Evolutionary conservation across 257 asterid genomes (phyloP), one percentile per base, ranked within the genome.

Genomic region (Solanum lycopersicoides): DNA sequence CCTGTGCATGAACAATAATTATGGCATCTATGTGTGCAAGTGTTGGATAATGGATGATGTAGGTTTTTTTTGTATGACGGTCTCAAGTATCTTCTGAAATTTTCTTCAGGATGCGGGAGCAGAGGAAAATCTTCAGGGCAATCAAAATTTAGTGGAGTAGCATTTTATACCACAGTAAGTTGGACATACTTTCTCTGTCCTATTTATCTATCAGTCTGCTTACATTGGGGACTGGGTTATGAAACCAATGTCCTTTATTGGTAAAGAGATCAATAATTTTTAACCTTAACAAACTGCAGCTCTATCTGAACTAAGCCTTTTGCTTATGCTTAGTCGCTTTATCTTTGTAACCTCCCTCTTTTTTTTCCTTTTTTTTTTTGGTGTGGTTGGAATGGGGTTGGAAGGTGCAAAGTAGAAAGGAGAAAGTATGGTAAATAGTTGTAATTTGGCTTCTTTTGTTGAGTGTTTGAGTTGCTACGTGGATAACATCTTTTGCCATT

Each of bases 91-190:
- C 30, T 34, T 73, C 84, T 73, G 18, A 71, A 28, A 75, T 88
- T 86, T 91, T 68, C 39, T 83, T 74, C 90, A 94, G 95, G 98
- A 90, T 47, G 89, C 75, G 93, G 91, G 47, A 91, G 89, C 77
- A 89, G 90, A 92, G 97, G 93, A 74, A 95, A 92, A 89, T 82
- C 91, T 44, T 69, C 93, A 15, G 95, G 95, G 71, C 91, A 90
- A 86, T 88, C 95, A 23, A 94, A 91, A 56, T 95, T 91, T 87
- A 32, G 95, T 69, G 97, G 98, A 87, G 98, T 97, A 86, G 89
- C 98, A 88, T 94, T 96, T 91, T 92, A 83, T 87, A 89, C 91
- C 37, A 50, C 92, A 63, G 98, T 96, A 90, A 91, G 99, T 94
- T 87, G 66, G 39, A 56, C 35, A 50, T 50, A 50, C 44, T 82